Conservation (phyloP, 1,284 basidiomycete genomes). For the Ganoderma lingzhi region DNA sequence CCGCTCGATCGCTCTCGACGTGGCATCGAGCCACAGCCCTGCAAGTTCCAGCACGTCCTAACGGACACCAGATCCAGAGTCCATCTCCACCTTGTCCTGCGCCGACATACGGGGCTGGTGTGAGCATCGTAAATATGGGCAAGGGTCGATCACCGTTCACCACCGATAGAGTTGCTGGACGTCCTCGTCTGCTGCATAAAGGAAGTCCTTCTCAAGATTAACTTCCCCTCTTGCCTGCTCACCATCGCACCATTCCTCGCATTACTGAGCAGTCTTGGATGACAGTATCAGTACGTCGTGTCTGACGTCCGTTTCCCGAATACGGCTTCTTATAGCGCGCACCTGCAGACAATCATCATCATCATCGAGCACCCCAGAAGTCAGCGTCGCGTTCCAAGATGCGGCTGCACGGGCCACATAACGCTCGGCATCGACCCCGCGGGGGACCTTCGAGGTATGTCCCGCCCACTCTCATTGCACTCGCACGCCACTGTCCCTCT, state of each 20-base stretch:
- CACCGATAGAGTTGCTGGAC: slow-evolving; percentile 13
- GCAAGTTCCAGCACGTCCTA: neutral
- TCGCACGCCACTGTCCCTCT: slow-evolving; percentile 20
- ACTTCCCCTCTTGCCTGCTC: slow-evolving; percentile 6
- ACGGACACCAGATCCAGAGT: neutral
- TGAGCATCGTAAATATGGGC: neutral
- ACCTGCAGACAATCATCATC: neutral
- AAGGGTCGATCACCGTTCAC: slow-evolving; percentile 1
- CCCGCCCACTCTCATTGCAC: neutral
- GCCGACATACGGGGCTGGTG: neutral
- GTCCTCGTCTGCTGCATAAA: slow-evolving; percentile 5
- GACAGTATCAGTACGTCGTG: slow-evolving; percentile 2
- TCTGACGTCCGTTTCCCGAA: neutral
- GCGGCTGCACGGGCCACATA: neutral
- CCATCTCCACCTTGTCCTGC: neutral
- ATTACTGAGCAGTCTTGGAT: neutral
- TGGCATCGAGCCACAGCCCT: neutral
- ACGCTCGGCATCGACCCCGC: slow-evolving; percentile 8
- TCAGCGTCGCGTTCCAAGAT: neutral
- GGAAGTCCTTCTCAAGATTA: slow-evolving; percentile 6
- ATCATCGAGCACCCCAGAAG: neutral
- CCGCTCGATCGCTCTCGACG: slow-evolving; percentile 6
- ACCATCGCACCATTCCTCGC: slow-evolving; percentile 1
- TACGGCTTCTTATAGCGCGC: neutral
- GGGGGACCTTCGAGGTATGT: neutral